A percentile compares a stretch with the other conserved stretches of the same genome.
Evolutionary conservation across 768 basidiomycete genomes (phyloP).

Genomic region (Podaxis sp.): DNA sequence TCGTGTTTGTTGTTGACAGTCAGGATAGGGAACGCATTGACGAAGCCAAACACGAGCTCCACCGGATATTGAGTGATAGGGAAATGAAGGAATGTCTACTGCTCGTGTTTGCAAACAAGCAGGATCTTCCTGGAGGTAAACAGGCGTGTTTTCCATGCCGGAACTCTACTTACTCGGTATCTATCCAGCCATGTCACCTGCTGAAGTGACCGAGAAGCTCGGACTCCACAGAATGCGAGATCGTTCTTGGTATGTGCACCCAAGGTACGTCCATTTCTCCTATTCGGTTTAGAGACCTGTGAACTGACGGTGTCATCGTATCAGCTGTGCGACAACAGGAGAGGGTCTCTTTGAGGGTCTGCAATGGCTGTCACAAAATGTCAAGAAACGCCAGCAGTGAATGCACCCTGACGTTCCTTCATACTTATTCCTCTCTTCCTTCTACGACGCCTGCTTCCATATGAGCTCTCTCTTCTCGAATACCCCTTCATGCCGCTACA

Average conservation of each 20-base stretch:
- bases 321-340: constrained; percentile 92
- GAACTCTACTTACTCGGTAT: not conserved
- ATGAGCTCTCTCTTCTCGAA: constrained; percentile 24
- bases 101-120: constrained; percentile 99
- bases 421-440: constrained; percentile 5
- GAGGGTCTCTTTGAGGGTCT: constrained; percentile 97
- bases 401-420: not conserved
- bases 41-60: constrained; percentile 94
- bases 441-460: constrained; percentile 14
- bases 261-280: constrained; percentile 60
- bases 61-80: constrained; percentile 92
- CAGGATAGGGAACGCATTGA: constrained; percentile 94
- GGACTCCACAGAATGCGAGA: constrained; percentile 96
- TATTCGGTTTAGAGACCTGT: not conserved
- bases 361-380: constrained; percentile 96
- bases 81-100: constrained; percentile 98
- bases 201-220: constrained; percentile 96
- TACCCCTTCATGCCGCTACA: constrained; percentile 33
- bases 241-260: constrained; percentile 98
- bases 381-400: constrained; percentile 87
- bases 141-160: not conserved
- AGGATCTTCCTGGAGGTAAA: constrained; percentile 94
- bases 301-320: constrained; percentile 1
- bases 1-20: constrained; percentile 98
- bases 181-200: constrained; percentile 91